A percentile compares a stretch with the other conserved stretches of the same genome.
phyloP scores from a whole-genome alignment of 352 stramenopile genomes.

The Vaucheria bursata region DNA sequence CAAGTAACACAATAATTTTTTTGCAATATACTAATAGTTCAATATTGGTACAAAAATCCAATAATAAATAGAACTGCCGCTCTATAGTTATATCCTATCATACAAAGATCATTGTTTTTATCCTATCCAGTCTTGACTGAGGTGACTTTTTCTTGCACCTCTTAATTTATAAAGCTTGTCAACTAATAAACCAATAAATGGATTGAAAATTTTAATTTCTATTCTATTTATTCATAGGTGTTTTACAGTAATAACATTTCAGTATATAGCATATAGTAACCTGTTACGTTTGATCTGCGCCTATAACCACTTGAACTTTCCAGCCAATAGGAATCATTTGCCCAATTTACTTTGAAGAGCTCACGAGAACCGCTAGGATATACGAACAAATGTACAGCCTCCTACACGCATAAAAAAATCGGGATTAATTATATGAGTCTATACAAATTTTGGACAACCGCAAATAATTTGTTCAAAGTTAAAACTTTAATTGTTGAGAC shows the following conservation, averaged over 20 bases:
- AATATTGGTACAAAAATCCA: too few relatives aligned
- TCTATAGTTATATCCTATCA: too few relatives aligned
- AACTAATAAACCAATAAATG: background rate
- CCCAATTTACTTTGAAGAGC: conserved; percentile 69
- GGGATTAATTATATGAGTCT: conserved; percentile 78
- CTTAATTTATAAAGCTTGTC: background rate
- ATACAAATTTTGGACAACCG: conserved; percentile 84
- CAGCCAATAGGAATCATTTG: conserved; percentile 48
- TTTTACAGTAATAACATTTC: too few relatives aligned
- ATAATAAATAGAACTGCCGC: too few relatives aligned
- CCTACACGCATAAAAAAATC: conserved; percentile 67
- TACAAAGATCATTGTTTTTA: too few relatives aligned
- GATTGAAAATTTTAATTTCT: too few relatives aligned
- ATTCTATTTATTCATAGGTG: too few relatives aligned
- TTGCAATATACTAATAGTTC: too few relatives aligned
- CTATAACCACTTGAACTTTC: conserved; percentile 67
- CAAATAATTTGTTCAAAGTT: conserved; percentile 91
- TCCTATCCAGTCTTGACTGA: too few relatives aligned
- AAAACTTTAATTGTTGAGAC: conserved; percentile 61
- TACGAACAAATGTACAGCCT: conserved; percentile 83
- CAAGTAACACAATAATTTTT: too few relatives aligned
- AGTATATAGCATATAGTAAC: too few relatives aligned
- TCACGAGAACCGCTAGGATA: conserved; percentile 84
- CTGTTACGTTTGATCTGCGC: conserved; percentile 81
- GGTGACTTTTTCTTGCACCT: too few relatives aligned